These are phyloP conservation scores for Chlamydomonas reinhardtii DNA, from an alignment of 163 green algal species.

Conservation along the genomic window DNA sequence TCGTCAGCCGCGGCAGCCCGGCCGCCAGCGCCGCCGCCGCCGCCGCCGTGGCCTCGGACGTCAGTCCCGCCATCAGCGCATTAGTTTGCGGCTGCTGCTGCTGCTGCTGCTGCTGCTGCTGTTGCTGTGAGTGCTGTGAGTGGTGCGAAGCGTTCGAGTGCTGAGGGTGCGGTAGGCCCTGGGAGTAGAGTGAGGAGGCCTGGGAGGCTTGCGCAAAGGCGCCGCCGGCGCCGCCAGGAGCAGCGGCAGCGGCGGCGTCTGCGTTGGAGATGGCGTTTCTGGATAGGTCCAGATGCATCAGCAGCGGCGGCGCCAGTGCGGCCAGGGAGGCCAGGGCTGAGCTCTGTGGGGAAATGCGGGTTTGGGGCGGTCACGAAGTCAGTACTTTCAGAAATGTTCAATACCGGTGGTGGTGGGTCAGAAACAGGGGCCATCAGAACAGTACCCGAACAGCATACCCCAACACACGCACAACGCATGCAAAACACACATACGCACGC, in stretches of 20 bases:
- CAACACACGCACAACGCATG: too few relatives aligned
- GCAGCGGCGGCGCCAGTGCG: conserved; percentile 9
- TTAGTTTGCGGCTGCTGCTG: not conserved
- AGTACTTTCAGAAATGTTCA: not conserved
- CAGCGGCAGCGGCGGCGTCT: too few relatives aligned
- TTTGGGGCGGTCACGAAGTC: not conserved
- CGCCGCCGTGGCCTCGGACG: not conserved
- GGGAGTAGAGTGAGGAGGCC: conserved; percentile 6
- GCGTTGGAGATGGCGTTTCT: conserved; percentile 30
- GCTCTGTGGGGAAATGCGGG: not conserved
- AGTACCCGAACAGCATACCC: too few relatives aligned
- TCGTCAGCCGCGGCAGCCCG: conserved; percentile 44
- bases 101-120: not conserved
- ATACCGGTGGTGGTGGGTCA: not conserved
- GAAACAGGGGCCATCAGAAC: too few relatives aligned
- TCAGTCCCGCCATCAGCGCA: too few relatives aligned
- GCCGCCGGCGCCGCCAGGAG: too few relatives aligned
- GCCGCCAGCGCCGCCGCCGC: not conserved
- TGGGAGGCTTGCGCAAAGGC: too few relatives aligned
- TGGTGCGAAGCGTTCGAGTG: not conserved
- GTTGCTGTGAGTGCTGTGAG: too few relatives aligned
- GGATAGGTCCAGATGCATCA: conserved; percentile 44
- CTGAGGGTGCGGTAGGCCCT: not conserved
- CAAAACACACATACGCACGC: too few relatives aligned
- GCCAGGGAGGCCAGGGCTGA: conserved; percentile 24